Percentiles rank a stretch among this genome's conserved stretches.
phyloP scores from a whole-genome alignment of 805 yeast genomes.

The Saturnispora besseyi region DNA sequence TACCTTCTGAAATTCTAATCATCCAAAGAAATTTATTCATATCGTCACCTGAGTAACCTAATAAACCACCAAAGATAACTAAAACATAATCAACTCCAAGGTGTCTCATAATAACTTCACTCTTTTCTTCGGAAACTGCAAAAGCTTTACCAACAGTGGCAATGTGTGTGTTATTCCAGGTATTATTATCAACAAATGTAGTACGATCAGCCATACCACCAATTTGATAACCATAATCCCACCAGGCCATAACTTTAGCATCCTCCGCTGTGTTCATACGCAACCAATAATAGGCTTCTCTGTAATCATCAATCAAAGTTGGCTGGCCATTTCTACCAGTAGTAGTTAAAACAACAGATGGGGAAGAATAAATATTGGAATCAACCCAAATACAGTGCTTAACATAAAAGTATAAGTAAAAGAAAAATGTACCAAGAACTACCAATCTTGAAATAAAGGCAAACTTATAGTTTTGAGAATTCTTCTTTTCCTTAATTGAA shows the following conservation, averaged over 20 bases:
- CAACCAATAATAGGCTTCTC: conserved; percentile 98
- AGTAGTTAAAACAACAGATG: conserved; percentile 91
- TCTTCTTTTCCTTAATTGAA: conserved; percentile 14
- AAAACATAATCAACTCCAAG: conserved; percentile 94
- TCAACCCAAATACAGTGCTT: conserved; percentile 97
- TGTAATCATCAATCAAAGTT: conserved; percentile 84
- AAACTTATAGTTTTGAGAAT: conserved; percentile 21
- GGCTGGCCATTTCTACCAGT: conserved; percentile 77
- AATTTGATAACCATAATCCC: conserved; percentile 99
- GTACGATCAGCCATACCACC: conserved; percentile 99
- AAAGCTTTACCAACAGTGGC: conserved; percentile 98
- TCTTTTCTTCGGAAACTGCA: conserved; percentile 80
- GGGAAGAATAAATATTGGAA: conserved; percentile 90
- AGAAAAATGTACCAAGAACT: conserved; percentile 59
- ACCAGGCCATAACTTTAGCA: conserved; percentile 96
- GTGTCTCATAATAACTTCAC: conserved; percentile 79
- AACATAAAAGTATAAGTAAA: conserved; percentile 74
- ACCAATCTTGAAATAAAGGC: conserved; percentile 45
- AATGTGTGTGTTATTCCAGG: conserved; percentile 99
- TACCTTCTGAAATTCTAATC: conserved; percentile 97
- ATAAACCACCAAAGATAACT: conserved; percentile 85
- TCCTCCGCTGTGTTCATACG: conserved; percentile 97
- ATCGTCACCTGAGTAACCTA: conserved; percentile 95
- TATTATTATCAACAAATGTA: conserved; percentile 95
- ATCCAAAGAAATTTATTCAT: conserved; percentile 96